Evolutionary conservation across 1,139 yeast species (phyloP).

Genomic region (Candida sanyaensis): DNA sequence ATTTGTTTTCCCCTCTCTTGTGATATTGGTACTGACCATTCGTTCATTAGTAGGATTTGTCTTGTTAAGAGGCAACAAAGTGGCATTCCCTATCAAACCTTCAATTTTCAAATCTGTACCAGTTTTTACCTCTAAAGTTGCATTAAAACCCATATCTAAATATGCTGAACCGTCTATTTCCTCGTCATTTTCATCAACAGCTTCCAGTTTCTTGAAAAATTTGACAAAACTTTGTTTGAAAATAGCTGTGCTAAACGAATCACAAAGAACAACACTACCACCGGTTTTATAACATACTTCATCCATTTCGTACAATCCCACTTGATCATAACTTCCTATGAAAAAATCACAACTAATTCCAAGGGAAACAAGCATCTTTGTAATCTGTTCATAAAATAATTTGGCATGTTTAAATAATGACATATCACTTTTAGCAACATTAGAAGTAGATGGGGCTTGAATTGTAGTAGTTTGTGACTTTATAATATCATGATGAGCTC

Average conservation of each 20-base stretch:
- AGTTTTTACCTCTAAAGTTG: conserved; percentile 56
- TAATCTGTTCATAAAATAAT: conserved; percentile 46
- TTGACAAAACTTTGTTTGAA: conserved; percentile 64
- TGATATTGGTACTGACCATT: conserved; percentile 26
- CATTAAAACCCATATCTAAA: conserved; percentile 56
- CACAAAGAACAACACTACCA: conserved; percentile 62
- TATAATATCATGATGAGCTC: conserved; percentile 61
- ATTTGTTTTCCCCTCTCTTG: conserved; percentile 57
- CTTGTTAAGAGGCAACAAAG: conserved; percentile 36
- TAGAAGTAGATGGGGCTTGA: conserved; percentile 23
- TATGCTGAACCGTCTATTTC: conserved; percentile 21
- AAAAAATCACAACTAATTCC: conserved; percentile 61
- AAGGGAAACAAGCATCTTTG: conserved; percentile 35
- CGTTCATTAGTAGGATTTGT: conserved; percentile 18
- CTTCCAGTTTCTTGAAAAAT: conserved; percentile 41
- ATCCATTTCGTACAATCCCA: conserved; percentile 68
- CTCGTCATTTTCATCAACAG: conserved; percentile 28
- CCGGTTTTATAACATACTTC: conserved; percentile 59
- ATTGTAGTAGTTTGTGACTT: conserved; percentile 40
- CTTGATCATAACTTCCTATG: conserved; percentile 68
- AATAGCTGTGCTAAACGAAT: conserved; percentile 64
- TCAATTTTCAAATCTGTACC: conserved; percentile 51
- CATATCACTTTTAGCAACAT: conserved; percentile 30
- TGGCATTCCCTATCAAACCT: conserved; percentile 64
- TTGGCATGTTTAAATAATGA: conserved; percentile 36